These are phyloP conservation scores for Puccinia polysora DNA, from an alignment of 1,284 basidiomycete genomes.

Conservation along the genomic window DNA sequence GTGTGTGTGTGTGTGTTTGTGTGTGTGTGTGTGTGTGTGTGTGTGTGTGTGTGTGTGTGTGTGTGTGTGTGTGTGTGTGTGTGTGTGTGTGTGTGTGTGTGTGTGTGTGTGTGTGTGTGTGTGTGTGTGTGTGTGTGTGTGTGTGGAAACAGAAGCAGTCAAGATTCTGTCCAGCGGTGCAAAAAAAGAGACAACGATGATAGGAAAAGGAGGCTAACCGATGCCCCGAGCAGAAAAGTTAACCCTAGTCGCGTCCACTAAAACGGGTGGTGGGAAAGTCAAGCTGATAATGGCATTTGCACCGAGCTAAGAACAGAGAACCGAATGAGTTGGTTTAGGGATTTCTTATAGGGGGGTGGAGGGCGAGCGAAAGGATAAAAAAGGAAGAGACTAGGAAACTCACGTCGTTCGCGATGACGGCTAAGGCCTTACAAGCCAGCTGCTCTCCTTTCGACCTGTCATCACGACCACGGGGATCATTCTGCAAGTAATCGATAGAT, in stretches of 20 bases:
- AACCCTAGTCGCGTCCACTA: slow-evolving; percentile 16
- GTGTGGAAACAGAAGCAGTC: background rate
- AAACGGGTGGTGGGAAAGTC: slow-evolving; percentile 3
- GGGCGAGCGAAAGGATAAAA: background rate
- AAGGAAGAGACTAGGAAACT: background rate
- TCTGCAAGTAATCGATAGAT: slow-evolving; percentile 22
- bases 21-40: background rate
- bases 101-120: background rate
- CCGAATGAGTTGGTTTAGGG: background rate
- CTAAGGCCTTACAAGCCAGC: slow-evolving; percentile 3
- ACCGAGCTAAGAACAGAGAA: slow-evolving; percentile 12
- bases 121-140: background rate
- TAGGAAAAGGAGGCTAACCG: slow-evolving; percentile 20
- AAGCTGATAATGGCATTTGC: background rate
- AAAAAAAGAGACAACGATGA: background rate
- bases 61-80: background rate
- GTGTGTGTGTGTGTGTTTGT: background rate
- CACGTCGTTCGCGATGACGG: slow-evolving; percentile 17
- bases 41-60: background rate
- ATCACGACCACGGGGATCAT: slow-evolving; percentile 5
- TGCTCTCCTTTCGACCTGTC: background rate
- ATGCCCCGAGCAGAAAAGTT: slow-evolving; percentile 38
- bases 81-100: background rate
- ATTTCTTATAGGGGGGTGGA: background rate
- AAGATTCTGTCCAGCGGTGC: background rate